phyloP scores from a whole-genome alignment of 2,329 filamentous ascomycete genomes.

The Orbilia blumenaviensis region DNA sequence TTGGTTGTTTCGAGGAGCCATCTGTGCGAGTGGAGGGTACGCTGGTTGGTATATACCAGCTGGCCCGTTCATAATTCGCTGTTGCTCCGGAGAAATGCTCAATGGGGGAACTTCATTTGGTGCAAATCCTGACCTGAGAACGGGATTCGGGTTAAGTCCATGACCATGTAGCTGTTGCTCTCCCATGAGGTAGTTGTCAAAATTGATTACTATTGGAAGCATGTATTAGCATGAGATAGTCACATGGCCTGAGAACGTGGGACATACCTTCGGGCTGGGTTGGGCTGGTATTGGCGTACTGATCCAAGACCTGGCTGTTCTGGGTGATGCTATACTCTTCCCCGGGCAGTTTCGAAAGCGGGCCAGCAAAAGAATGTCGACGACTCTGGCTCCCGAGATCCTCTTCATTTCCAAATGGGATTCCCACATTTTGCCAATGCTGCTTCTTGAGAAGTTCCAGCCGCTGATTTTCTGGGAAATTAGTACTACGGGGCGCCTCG shows the following conservation, averaged over 20 bases:
- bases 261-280: conserved; percentile 59
- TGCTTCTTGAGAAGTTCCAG: conserved; percentile 73
- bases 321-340: conserved; percentile 65
- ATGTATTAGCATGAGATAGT: conserved; percentile 63
- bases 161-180: conserved; percentile 60
- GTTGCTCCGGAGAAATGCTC: conserved; percentile 56
- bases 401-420: conserved; percentile 68
- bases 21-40: conserved; percentile 36
- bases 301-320: conserved; percentile 62
- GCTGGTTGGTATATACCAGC: conserved; percentile 35
- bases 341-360: conserved; percentile 54
- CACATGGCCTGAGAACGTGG: conserved; percentile 60
- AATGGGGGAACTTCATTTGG: conserved; percentile 39
- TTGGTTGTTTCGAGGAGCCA: conserved; percentile 67
- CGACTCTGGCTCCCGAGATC: conserved; percentile 74
- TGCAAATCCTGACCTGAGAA: conserved; percentile 30
- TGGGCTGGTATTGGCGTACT: conserved; percentile 60
- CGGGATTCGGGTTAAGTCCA: conserved; percentile 21
- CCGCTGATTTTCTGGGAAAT: conserved; percentile 70
- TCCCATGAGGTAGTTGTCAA: conserved; percentile 59
- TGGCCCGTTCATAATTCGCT: conserved; percentile 42
- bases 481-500: conserved; percentile 59
- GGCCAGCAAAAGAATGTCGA: conserved; percentile 78
- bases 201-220: conserved; percentile 58
- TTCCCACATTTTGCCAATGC: conserved; percentile 75